A percentile compares a stretch with the other conserved stretches of the same genome.
phyloP scores from a whole-genome alignment of 2,329 filamentous ascomycete genomes.

The Xylaria sp. region DNA sequence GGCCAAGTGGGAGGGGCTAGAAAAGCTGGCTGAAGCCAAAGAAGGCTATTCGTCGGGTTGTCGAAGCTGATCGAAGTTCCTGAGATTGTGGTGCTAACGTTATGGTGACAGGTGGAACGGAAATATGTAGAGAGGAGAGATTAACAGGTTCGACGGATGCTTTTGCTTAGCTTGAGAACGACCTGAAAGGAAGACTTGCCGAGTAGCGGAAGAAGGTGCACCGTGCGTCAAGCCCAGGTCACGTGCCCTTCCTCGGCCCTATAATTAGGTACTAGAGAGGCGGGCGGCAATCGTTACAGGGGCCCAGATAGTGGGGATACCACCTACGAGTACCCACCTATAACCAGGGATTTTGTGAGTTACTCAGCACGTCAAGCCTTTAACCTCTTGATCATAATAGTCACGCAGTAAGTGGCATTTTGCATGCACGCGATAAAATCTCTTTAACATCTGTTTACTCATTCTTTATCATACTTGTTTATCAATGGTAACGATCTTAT shows the following conservation, averaged over 20 bases:
- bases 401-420: not conserved
- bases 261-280: not conserved
- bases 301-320: no score
- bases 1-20: not conserved
- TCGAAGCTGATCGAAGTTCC: not conserved
- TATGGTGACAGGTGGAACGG: constrained; percentile 18
- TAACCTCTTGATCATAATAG: no score
- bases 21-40: constrained; percentile 13
- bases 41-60: constrained; percentile 1
- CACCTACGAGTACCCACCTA: no score
- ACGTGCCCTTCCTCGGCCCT: constrained; percentile 18
- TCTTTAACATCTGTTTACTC: not conserved
- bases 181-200: constrained; percentile 25
- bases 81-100: constrained; percentile 9
- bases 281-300: no score
- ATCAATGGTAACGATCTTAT: no score
- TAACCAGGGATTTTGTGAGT: no score
- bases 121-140: constrained; percentile 24
- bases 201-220: constrained; percentile 33
- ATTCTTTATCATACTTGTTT: not conserved
- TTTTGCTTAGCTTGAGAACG: constrained; percentile 14
- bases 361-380: no score
- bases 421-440: not conserved
- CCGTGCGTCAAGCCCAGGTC: constrained; percentile 30
- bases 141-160: constrained; percentile 9